Percentiles rank a stretch among this genome's conserved stretches.
phyloP scores from a whole-genome alignment of 2,329 filamentous ascomycete species.

The Massarina eburnea region DNA sequence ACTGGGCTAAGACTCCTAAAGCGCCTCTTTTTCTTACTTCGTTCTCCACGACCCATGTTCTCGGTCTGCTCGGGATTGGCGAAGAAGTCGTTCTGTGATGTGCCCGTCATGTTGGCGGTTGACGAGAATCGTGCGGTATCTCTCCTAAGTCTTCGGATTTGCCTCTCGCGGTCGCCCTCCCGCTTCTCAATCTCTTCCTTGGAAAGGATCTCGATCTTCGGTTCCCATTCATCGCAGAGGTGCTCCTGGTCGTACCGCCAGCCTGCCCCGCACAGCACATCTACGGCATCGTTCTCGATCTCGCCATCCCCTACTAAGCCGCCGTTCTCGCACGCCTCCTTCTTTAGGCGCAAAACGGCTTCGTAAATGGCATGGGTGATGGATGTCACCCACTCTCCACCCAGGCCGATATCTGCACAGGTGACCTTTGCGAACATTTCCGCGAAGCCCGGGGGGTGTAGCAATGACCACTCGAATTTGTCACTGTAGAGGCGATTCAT shows the following conservation, averaged over 20 bases:
- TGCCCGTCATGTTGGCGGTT: constrained; percentile 75
- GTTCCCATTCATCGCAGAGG: constrained; percentile 62
- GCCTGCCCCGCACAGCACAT: constrained; percentile 74
- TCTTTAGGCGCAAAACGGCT: constrained; percentile 87
- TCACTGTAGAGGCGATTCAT: constrained; percentile 91
- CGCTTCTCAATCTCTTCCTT: constrained; percentile 98
- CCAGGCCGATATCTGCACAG: constrained; percentile 85
- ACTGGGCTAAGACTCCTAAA: constrained; percentile 86
- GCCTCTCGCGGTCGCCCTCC: constrained; percentile 89
- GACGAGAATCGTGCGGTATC: constrained; percentile 93
- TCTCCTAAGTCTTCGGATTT: constrained; percentile 80
- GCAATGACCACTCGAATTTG: constrained; percentile 95
- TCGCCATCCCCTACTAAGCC: constrained; percentile 76
- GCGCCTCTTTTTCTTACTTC: constrained; percentile 91
- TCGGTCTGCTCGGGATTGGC: constrained; percentile 59
- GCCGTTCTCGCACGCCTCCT: constrained; percentile 91
- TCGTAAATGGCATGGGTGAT: constrained; percentile 98
- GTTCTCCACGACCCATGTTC: constrained; percentile 88
- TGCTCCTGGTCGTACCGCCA: constrained; percentile 96
- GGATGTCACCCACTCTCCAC: constrained; percentile 90
- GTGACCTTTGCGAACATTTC: constrained; percentile 92
- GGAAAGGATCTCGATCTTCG: constrained; percentile 62
- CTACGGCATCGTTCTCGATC: constrained; percentile 85
- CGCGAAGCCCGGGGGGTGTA: constrained; percentile 87
- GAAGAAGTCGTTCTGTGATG: constrained; percentile 65